Base-by-base conservation (phyloP, 257 asterid genomes). In the Gynochthodes officinalis region DNA sequence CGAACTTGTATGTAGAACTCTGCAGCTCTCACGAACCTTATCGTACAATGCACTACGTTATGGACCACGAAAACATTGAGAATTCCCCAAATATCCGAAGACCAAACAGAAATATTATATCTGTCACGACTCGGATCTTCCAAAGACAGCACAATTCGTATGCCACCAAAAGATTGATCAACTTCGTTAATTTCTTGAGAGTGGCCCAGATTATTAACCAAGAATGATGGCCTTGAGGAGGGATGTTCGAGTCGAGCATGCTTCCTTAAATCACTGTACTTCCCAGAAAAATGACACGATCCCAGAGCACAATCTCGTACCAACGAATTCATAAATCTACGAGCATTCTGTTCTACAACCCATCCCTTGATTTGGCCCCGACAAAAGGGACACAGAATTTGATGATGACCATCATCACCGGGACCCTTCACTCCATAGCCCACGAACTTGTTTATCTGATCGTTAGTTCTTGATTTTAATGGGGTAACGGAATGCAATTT, bases 191-290 rank as follows among this genome's bases (percentile, higher is more conserved):
- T n/a, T n/a, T n/a, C n/a, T n/a, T n/a, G n/a, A n/a, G n/a, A n/a
- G n/a, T n/a, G n/a, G n/a, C n/a, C n/a, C n/a, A n/a, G n/a, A n/a
- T n/a, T n/a, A n/a, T n/a, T n/a, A n/a, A n/a, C n/a, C n/a, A n/a
- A n/a, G n/a, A n/a, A n/a, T n/a, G n/a, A n/a, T n/a, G n/a, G n/a
- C n/a, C n/a, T n/a, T n/a, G n/a, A n/a, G n/a, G n/a, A n/a, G n/a
- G 94, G 94, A 73, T 91, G 97, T 65, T 72, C 84, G 9, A 66
- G 63, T 74, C 90, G 70, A 32, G 93, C 95, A 79, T 91, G 96
- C 76, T 82, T 89, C 77, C 90, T 86, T 40, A 91, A 80, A 71
- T 85, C 88, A 0, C 66, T 11, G 69, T 91, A 88, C 37, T 84
- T 86, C 43, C 97, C 97, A 33, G 57, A 63, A 61, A 84, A 88